Conservation (phyloP, 495 filamentous ascomycete genomes). For the Tricharina praecox region DNA sequence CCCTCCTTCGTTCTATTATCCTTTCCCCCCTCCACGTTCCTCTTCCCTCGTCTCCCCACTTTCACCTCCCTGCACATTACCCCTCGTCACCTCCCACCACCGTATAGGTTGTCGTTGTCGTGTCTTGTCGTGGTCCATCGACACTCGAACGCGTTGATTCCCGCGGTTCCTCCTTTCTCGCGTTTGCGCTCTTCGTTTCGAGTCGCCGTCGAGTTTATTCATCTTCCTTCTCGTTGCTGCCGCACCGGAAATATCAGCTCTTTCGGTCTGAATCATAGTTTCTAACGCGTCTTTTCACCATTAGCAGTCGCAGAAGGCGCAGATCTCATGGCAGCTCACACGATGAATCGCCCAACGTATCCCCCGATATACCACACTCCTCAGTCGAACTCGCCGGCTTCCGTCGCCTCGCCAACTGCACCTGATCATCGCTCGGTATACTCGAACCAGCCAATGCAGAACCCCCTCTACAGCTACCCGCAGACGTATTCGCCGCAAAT, state of each 20-base stretch:
- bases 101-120: not conserved
- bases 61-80: slow-evolving; percentile 7
- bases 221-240: too few species aligned
- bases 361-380: slow-evolving; percentile 93
- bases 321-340: slow-evolving; percentile 87
- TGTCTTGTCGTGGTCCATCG: not conserved
- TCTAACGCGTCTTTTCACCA: slow-evolving; percentile 11
- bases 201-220: too few species aligned
- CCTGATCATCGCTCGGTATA: slow-evolving; percentile 81
- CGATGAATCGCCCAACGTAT: slow-evolving; percentile 66
- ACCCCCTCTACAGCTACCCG: slow-evolving; percentile 60
- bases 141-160: not conserved
- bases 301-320: slow-evolving; percentile 43
- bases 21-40: not conserved
- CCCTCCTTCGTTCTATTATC: not conserved
- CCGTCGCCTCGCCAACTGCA: slow-evolving; percentile 72
- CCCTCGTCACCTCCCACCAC: not conserved
- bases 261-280: slow-evolving; percentile 4
- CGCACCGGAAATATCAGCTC: too few species aligned
- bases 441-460: slow-evolving; percentile 58
- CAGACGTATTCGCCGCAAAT: slow-evolving; percentile 52
- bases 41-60: slow-evolving; percentile 22
- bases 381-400: slow-evolving; percentile 90
- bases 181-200: not conserved
- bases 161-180: not conserved